phyloP scores from a whole-genome alignment of 1,139 yeast genomes.

The Debaryomycetaceae sp. region DNA sequence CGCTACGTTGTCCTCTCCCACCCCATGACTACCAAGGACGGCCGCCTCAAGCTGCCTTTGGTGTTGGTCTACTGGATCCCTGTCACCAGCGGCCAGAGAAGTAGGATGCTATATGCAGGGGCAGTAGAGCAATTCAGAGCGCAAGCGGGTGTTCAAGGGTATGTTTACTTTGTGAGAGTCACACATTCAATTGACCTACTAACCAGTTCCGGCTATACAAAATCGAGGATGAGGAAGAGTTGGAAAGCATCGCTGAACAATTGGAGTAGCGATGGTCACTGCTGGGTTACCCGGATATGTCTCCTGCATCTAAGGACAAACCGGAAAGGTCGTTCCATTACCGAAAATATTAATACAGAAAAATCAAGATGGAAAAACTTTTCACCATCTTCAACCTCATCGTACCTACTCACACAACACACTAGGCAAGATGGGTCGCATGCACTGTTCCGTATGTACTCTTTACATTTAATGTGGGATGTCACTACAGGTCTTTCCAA shows the following conservation, averaged over 20 bases:
- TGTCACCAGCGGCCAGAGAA: constrained; percentile 66
- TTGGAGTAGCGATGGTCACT: constrained; percentile 1
- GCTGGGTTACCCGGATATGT: no score
- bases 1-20: constrained; percentile 69
- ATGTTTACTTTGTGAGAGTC: constrained; percentile 13
- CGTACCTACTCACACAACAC: constrained; percentile 6
- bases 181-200: constrained; percentile 15
- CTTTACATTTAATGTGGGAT: no score
- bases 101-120: constrained; percentile 82
- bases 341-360: neutral
- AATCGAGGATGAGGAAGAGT: constrained; percentile 51
- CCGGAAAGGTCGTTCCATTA: neutral
- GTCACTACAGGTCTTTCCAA: no score
- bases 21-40: constrained; percentile 60
- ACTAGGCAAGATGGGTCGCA: constrained; percentile 65
- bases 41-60: constrained; percentile 62
- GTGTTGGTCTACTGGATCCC: constrained; percentile 82
- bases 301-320: no score
- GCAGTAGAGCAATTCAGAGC: constrained; percentile 72
- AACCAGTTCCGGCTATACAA: constrained; percentile 30
- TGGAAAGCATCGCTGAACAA: constrained; percentile 32
- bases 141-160: constrained; percentile 66
- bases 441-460: constrained; percentile 71
- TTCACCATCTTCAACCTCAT: constrained; percentile 3
- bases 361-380: neutral